Base-by-base conservation (phyloP, 257 asterid species). In the Solanum chaucha region DNA sequence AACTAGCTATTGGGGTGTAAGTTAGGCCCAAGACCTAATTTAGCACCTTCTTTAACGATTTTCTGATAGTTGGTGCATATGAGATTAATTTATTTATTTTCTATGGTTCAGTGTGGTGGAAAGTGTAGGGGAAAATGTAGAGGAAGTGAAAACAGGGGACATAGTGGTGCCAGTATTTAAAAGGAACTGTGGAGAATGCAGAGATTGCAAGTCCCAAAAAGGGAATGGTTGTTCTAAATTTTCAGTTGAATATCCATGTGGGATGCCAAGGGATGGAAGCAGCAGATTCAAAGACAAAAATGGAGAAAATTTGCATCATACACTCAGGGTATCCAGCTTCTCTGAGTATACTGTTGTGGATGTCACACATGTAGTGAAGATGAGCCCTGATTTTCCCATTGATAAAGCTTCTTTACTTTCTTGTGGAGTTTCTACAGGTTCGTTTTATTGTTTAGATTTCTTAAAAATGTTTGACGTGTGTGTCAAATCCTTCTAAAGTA, bases 381-480 rank as follows among this genome's bases (percentile, higher is more conserved):
- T 91, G 20, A 41, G 12, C 22, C 87, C 68, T 3, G 82, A 87
- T 48, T 35, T 55, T 89, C 44, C 94, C 15, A 2, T 77, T 2
- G 89, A 89, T 3, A 92, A 89, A 32, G 93, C 90, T 34, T 91
- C 91, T 78, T 30, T 91, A 85, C 88, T 92, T 14, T 55, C 93
- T 22, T 92, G 93, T 64, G 93, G 94, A 91, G 91, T 91, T 35
- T 83, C 92, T 4, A 90, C 91, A 0, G 94, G 93, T 89, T 75
- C 13, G 15, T 13, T 32, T 35, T 35, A 13, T 46, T 46, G 24
- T 55, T 55, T 7, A 55, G 10, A 55, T 64, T 24, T 30, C 13
- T 65, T 10, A 0, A 61, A 61, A 61, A 61, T 61, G 13, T 61
- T 1, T 1, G 2, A 3, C 3, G 2, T n/a, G 32, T 4, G 6